Evolutionary conservation across 2,329 filamentous ascomycete genomes (phyloP).

Genomic region (Ophiostoma populinum): DNA sequence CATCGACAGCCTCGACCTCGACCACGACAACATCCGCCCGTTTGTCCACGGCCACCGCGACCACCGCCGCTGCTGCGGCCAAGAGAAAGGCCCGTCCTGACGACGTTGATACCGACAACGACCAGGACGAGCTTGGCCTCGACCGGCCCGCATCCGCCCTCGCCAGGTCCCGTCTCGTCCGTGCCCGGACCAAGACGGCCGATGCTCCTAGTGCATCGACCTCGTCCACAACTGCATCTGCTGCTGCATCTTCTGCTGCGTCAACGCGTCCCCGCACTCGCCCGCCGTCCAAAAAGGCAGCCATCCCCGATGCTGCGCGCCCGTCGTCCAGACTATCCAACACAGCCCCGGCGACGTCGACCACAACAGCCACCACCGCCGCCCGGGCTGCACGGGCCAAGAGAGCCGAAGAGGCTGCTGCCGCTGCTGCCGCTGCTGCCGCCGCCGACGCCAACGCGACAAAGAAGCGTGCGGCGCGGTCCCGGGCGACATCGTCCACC

Average conservation of each 20-base stretch:
- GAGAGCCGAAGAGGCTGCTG: conserved; percentile 15
- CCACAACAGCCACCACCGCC: conserved; percentile 12
- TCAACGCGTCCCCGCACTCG: conserved; percentile 10
- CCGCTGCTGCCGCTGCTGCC: background rate
- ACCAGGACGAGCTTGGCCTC: conserved; percentile 18
- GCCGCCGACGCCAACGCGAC: conserved; percentile 13
- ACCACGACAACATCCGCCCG: conserved; percentile 17
- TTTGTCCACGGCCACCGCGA: conserved; percentile 19
- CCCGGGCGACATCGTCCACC: conserved; percentile 11
- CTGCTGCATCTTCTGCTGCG: conserved; percentile 12
- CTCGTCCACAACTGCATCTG: conserved; percentile 17
- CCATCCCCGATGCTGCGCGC: conserved; percentile 3
- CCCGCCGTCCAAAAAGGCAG: conserved; percentile 14
- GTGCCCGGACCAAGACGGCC: conserved; percentile 32
- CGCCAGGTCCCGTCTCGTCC: conserved; percentile 21
- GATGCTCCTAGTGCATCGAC: no score
- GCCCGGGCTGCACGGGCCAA: conserved; percentile 19
- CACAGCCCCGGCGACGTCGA: background rate
- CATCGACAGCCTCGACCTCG: conserved; percentile 4
- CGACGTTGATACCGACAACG: conserved; percentile 27
- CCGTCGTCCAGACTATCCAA: conserved; percentile 2
- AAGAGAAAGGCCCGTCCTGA: conserved; percentile 40
- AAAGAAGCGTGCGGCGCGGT: conserved; percentile 20
- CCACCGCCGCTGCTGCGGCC: conserved; percentile 15
- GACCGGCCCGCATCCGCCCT: conserved; percentile 8